Base-by-base conservation (phyloP, 2,329 filamentous ascomycete genomes). In the Curvularia sp. region DNA sequence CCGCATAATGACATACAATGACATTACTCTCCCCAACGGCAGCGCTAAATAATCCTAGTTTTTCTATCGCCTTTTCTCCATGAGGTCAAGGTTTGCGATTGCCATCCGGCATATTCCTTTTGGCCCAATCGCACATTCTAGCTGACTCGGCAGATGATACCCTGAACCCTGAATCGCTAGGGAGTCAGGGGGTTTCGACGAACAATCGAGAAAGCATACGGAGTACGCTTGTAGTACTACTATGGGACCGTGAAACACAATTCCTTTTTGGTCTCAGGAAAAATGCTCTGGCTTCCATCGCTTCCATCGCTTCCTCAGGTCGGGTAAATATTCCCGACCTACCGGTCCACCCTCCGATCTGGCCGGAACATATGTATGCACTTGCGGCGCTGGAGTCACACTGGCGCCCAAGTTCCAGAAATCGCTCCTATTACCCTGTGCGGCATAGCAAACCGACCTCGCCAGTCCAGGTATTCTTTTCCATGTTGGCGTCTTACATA, bases 371-470 rank as follows among this genome's bases (percentile, higher is more conserved):
- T 28, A 28, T 28, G 26, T 28, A 28, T 28, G 30, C 10, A 31
- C 30, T 31, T 58, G 35, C 15, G 39, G 35, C 15, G 39, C 49
- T 30, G 43, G 30, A 30, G 15, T 9, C 38, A 44, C 43, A 20
- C 20, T n/a, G 12, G 44, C 31, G 44, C 18, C 55, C 55, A 46
- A 20, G 44, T 33, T 8, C 46, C 31, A 50, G 49, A 35, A 55
- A 39, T 55, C 55, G 55, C 55, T 20, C 51, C n/a, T 26, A 58
- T 55, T 58, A 26, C 51, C 31, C 24, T 47, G 44, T 55, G 33
- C 35, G 28, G 55, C 28, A 44, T 42, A 43, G 42, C 15, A 42
- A 24, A 30, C 30, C 10, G 22, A 39, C 20, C 30, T 13, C n/a
- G 35, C 35, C 24, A 41, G 35, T 30, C 15, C 35, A 30, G 30